These are phyloP conservation scores for Argentina anserina DNA, from an alignment of 306 rosid genomes.

Conservation along the genomic window DNA sequence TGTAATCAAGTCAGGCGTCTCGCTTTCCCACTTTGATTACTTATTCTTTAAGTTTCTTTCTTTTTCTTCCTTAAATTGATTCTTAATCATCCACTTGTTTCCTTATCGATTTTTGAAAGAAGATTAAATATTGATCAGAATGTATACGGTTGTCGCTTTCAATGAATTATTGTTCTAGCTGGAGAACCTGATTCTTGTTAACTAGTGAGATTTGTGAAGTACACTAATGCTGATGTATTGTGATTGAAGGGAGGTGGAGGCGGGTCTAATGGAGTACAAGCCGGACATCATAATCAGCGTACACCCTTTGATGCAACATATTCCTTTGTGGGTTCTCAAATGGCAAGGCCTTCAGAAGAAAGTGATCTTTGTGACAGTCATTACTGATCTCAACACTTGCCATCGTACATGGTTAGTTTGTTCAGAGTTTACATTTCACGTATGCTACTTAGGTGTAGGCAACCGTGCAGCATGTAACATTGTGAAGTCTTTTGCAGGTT, in stretches of 20 bases:
- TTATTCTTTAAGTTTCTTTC: constrained; percentile 2
- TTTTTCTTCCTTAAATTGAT: constrained; percentile 16
- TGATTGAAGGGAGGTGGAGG: constrained; percentile 85
- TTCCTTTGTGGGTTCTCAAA: constrained; percentile 97
- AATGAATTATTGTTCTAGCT: constrained; percentile 9
- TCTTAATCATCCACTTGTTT: constrained; percentile 27
- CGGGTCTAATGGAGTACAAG: constrained; percentile 88
- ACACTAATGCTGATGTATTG: constrained; percentile 9
- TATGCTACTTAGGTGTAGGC: neutral
- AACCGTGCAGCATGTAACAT: constrained; percentile 11
- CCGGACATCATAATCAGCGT: constrained; percentile 97
- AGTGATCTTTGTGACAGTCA: constrained; percentile 83
- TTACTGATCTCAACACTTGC: constrained; percentile 85
- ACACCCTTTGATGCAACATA: constrained; percentile 97
- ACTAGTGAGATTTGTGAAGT: constrained; percentile 20
- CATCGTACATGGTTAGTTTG: constrained; percentile 86
- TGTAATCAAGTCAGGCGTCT: neutral
- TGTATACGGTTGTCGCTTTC: constrained; percentile 9
- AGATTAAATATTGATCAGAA: constrained; percentile 11
- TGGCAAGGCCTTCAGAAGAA: constrained; percentile 96
- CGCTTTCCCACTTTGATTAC: constrained; percentile 1
- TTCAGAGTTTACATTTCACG: neutral
- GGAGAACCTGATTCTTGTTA: constrained; percentile 6
- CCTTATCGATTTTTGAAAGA: constrained; percentile 8
- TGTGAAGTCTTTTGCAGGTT: constrained; percentile 51